A percentile compares a stretch with the other conserved stretches of the same genome.
Conservation (phyloP, 371 early-diverging fungal genomes). For the Mucor indicus region DNA sequence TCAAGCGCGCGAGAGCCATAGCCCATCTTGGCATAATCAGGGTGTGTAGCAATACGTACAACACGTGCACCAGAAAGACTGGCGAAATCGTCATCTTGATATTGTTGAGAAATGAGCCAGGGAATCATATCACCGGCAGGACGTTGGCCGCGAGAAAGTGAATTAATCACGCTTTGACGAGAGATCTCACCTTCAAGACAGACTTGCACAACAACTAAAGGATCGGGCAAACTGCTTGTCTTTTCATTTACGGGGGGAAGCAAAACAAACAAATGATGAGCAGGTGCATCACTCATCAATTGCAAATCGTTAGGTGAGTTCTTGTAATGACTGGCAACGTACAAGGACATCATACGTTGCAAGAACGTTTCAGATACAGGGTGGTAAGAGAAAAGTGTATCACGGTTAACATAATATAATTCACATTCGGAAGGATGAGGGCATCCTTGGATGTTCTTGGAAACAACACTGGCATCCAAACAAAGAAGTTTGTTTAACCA, state of each 20-base stretch:
- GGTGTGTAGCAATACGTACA: slow-evolving; percentile 99
- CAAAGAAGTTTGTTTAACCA: slow-evolving; percentile 97
- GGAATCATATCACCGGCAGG: slow-evolving; percentile 98
- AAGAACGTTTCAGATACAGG: slow-evolving; percentile 95
- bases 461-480: slow-evolving; percentile 80
- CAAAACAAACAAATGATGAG: slow-evolving; percentile 96
- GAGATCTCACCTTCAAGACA: slow-evolving; percentile 96
- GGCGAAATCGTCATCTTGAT: slow-evolving; percentile 97
- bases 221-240: slow-evolving; percentile 83
- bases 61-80: slow-evolving; percentile 93
- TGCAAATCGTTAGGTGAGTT: slow-evolving; percentile 99
- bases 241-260: slow-evolving; percentile 81
- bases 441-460: slow-evolving; percentile 80
- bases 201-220: slow-evolving; percentile 91
- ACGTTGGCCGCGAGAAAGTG: slow-evolving; percentile 83
- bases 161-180: slow-evolving; percentile 77
- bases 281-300: slow-evolving; percentile 97
- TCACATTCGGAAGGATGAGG: slow-evolving; percentile 95
- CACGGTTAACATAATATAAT: slow-evolving; percentile 94
- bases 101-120: slow-evolving; percentile 95
- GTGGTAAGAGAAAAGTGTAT: slow-evolving; percentile 94
- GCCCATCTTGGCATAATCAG: slow-evolving; percentile 97
- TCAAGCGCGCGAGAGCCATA: slow-evolving; percentile 93
- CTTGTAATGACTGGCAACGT: slow-evolving; percentile 99
- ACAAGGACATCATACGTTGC: slow-evolving; percentile 95